Base-by-base conservation (phyloP, 345 rosid species). In the Gossypium rotundifolium region DNA sequence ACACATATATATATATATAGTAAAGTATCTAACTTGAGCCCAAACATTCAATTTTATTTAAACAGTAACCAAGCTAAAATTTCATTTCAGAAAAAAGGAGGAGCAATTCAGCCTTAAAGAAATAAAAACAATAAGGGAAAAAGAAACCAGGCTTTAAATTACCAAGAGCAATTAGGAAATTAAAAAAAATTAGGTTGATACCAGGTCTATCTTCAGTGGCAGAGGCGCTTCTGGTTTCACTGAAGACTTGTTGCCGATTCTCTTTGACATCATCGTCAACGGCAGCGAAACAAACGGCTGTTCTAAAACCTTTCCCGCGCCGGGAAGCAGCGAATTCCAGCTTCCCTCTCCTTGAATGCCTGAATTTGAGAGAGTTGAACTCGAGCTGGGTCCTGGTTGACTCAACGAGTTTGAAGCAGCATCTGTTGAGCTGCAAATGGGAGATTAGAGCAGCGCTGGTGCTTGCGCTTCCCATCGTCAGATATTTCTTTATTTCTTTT, bases 201-300 rank as follows among this genome's bases (percentile, higher is more conserved):
- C 96, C 91, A 77, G 94, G 90, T 68, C 88, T 84, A 74, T 88
- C 96, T 73, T 93, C 88, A 18, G 20, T 53, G 57, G 57, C 12
- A 11, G 49, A 45, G 49, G 49, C 57, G 57, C 57, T 53, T n/a
- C 57, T 53, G 22, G 57, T 53, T 53, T 53, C 17, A 57, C 61
- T 22, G 61, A 57, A 20, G 61, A 9, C 29, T 57, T 20, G 27
- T 22, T 20, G 61, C 61, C 27, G 27, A 22, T 22, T 57, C 22
- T 18, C 61, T 57, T 57, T 57, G 27, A 57, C 29, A 57, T 57
- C 27, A 9, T 57, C 61, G 9, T 57, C 89, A 1, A 86, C 77
- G 61, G 93, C 91, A 51, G 90, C 85, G 29, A 85, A 82, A 74
- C 91, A 79, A 66, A 77, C 77, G 49, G 77, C 51, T 29, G 66